Evolutionary conservation across 208 protist genomes (phyloP).

Genomic region (Lotmaria passim): DNA sequence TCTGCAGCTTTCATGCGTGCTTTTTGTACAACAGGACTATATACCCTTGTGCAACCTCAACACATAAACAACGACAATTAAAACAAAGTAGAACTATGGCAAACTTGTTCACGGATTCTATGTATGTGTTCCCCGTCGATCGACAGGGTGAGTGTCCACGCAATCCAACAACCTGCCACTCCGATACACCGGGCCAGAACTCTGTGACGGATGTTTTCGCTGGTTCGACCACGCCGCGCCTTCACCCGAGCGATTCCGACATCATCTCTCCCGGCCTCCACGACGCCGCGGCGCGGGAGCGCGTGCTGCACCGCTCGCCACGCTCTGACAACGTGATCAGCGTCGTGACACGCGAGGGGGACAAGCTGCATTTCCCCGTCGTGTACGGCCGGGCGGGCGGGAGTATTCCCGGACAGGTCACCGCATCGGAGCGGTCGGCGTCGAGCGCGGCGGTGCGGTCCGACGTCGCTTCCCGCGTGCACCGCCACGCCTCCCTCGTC

Average conservation of each 20-base stretch:
- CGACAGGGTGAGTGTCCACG: not conserved
- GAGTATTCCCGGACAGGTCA: constrained; percentile 9
- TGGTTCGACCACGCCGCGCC: not conserved
- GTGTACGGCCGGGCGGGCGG: constrained; percentile 35
- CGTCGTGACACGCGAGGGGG: constrained; percentile 23
- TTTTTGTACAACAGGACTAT: too few species aligned
- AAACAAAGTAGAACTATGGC: not conserved
- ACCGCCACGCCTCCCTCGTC: constrained; percentile 9
- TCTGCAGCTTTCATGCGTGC: too few species aligned
- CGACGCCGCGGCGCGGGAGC: not conserved
- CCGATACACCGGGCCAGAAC: not conserved
- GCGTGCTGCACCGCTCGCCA: not conserved
- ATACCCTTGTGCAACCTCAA: not conserved
- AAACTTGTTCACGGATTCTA: not conserved
- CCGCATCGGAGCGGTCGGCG: not conserved
- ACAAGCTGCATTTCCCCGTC: constrained; percentile 28
- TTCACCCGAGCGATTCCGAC: not conserved
- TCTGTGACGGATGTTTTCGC: constrained; percentile 29
- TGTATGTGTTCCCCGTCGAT: constrained; percentile 9
- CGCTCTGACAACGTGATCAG: constrained; percentile 12
- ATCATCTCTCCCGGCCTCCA: not conserved
- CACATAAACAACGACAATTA: not conserved
- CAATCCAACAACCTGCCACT: not conserved
- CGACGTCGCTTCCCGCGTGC: constrained; percentile 14
- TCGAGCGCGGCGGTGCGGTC: not conserved